Percentiles rank a stretch among this genome's conserved stretches.
Evolutionary conservation across 371 early-diverging fungal genomes (phyloP).

Genomic region (Apophysomyces ossiformis): DNA sequence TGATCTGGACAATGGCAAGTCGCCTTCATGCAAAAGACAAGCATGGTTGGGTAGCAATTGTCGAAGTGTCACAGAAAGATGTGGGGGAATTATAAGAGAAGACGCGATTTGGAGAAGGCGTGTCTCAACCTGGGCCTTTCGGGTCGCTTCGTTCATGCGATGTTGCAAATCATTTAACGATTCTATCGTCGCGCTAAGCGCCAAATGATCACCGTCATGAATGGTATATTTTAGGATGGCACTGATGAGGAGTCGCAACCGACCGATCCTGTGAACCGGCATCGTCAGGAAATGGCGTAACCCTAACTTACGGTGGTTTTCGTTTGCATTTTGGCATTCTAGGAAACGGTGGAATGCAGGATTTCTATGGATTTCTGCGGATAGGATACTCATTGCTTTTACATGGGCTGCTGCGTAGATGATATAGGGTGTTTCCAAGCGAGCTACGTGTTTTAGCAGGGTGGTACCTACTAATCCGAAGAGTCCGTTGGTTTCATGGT

Average conservation of each 20-base stretch:
- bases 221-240: conserved; percentile 39
- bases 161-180: conserved; percentile 30
- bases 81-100: conserved; percentile 25
- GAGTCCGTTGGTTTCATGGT: background rate
- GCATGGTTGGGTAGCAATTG: conserved; percentile 23
- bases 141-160: conserved; percentile 36
- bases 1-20: conserved; percentile 27
- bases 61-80: conserved; percentile 14
- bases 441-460: conserved; percentile 18
- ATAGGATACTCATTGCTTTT: conserved; percentile 16
- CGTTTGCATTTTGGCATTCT: conserved; percentile 22
- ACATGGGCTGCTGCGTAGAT: conserved; percentile 23
- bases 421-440: conserved; percentile 20
- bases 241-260: conserved; percentile 31
- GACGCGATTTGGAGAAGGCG: conserved; percentile 28
- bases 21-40: conserved; percentile 31
- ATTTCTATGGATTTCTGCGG: conserved; percentile 28
- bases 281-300: conserved; percentile 39
- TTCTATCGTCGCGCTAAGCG: conserved; percentile 30
- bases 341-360: conserved; percentile 27
- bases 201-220: conserved; percentile 32
- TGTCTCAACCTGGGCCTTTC: conserved; percentile 27
- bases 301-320: conserved; percentile 33
- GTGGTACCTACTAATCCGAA: conserved; percentile 12
- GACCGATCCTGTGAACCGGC: conserved; percentile 43